Evolutionary conservation across 2,329 filamentous ascomycete species (phyloP).

Genomic region (Aspergillus tanneri): DNA sequence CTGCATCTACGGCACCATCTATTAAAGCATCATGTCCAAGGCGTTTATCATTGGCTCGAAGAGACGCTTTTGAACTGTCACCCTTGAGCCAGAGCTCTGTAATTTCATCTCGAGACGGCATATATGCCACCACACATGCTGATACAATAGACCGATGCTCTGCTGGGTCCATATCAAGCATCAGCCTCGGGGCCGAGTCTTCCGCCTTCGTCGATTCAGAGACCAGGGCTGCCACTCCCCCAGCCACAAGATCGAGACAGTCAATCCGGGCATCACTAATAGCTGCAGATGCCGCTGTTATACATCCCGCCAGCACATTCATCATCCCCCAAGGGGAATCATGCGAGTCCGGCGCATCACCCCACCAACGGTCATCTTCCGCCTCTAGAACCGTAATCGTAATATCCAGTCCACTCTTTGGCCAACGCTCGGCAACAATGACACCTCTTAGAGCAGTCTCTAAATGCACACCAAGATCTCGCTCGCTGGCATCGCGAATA

Average conservation of each 20-base stretch:
- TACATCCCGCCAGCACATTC: slow-evolving; percentile 86
- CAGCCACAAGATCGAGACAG: slow-evolving; percentile 84
- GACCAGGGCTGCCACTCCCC: slow-evolving; percentile 83
- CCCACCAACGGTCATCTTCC: slow-evolving; percentile 75
- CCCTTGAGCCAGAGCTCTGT: slow-evolving; percentile 96
- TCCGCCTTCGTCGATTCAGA: slow-evolving; percentile 30
- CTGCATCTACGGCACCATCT: slow-evolving; percentile 64
- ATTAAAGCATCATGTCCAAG: slow-evolving; percentile 54
- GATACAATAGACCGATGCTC: slow-evolving; percentile 77
- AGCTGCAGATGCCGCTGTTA: slow-evolving; percentile 89
- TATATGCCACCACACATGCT: slow-evolving; percentile 85
- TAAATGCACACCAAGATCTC: slow-evolving; percentile 85
- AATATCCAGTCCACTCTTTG: slow-evolving; percentile 97
- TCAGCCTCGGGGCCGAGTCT: slow-evolving; percentile 32
- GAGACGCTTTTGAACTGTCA: slow-evolving; percentile 45
- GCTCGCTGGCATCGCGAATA: slow-evolving; percentile 78
- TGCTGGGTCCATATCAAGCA: slow-evolving; percentile 78
- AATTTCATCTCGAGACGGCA: slow-evolving; percentile 82
- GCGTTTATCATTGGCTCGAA: slow-evolving; percentile 36
- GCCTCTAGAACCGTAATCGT: slow-evolving; percentile 91
- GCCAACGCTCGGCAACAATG: slow-evolving; percentile 91
- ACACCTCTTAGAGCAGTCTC: slow-evolving; percentile 87
- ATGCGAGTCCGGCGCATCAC: slow-evolving; percentile 49
- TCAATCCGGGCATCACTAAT: slow-evolving; percentile 94
- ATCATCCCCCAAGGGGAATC: slow-evolving; percentile 80